These are phyloP conservation scores for Coffea eugenioides DNA, from an alignment of 257 asterid species.

Conservation along the genomic window DNA sequence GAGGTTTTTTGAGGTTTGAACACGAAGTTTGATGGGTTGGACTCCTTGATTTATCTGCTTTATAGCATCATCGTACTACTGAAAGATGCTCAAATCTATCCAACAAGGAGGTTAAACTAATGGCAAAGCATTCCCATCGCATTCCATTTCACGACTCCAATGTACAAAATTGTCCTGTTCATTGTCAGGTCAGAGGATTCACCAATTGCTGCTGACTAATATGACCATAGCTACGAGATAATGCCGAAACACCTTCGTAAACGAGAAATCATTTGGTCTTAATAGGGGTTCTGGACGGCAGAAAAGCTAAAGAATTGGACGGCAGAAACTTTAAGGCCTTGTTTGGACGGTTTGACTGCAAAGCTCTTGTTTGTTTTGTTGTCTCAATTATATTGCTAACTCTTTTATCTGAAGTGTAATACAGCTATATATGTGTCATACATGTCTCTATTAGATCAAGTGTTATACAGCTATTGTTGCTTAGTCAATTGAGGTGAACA, in stretches of 20 bases:
- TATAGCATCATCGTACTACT: not conserved
- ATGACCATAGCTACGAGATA: not conserved
- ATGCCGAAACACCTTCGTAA: not conserved
- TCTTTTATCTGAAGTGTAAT: too few species aligned
- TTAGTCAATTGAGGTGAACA: too few species aligned
- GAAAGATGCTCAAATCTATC: not conserved
- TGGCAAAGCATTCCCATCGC: not conserved
- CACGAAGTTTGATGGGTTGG: not conserved
- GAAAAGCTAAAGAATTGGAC: too few species aligned
- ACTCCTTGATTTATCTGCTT: not conserved
- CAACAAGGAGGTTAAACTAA: not conserved
- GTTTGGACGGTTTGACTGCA: too few species aligned
- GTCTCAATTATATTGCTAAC: too few species aligned
- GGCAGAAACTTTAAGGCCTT: too few species aligned
- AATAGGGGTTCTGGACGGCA: too few species aligned
- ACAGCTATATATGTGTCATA: too few species aligned
- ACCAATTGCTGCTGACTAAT: not conserved
- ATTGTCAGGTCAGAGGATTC: not conserved
- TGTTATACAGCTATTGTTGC: too few species aligned
- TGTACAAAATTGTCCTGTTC: not conserved
- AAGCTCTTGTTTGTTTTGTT: too few species aligned
- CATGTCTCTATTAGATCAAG: too few species aligned
- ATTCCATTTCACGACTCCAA: not conserved
- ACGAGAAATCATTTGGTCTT: too few species aligned
- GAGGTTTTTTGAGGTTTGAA: constrained; percentile 5